Evolutionary conservation across 768 basidiomycete species (phyloP).

Genomic region (Suillus paluster): DNA sequence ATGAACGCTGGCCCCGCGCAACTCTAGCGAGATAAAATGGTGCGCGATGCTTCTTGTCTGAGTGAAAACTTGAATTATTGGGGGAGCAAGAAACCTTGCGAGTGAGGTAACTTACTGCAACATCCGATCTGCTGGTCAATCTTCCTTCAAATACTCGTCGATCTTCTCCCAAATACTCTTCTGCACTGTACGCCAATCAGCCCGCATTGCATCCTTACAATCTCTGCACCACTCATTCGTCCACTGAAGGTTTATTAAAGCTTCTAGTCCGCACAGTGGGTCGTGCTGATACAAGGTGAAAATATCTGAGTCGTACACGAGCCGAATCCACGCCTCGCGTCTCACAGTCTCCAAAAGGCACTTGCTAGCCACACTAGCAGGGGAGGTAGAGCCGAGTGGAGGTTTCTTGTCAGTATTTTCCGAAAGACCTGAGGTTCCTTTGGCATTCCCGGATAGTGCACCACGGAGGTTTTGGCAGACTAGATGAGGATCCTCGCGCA

Average conservation of each 20-base stretch:
- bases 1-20: neutral
- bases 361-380: slow-evolving; percentile 13
- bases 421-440: neutral
- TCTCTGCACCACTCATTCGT: slow-evolving; percentile 35
- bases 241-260: slow-evolving; percentile 31
- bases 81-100: neutral
- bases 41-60: neutral
- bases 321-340: slow-evolving; percentile 11
- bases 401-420: neutral
- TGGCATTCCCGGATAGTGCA: neutral
- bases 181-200: neutral
- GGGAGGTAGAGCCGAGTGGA: slow-evolving; percentile 12
- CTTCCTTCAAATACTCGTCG: neutral
- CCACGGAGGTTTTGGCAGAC: neutral
- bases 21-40: neutral
- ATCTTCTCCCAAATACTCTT: neutral
- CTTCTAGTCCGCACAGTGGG: slow-evolving; percentile 40
- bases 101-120: neutral
- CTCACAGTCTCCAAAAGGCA: neutral
- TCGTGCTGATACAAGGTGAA: slow-evolving; percentile 36
- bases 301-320: slow-evolving; percentile 25
- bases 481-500: neutral
- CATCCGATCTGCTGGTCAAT: neutral
- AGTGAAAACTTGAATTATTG: neutral
- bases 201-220: slow-evolving; percentile 33